Conservation (phyloP, 257 asterid genomes). For the Ligustrum vulgare region DNA sequence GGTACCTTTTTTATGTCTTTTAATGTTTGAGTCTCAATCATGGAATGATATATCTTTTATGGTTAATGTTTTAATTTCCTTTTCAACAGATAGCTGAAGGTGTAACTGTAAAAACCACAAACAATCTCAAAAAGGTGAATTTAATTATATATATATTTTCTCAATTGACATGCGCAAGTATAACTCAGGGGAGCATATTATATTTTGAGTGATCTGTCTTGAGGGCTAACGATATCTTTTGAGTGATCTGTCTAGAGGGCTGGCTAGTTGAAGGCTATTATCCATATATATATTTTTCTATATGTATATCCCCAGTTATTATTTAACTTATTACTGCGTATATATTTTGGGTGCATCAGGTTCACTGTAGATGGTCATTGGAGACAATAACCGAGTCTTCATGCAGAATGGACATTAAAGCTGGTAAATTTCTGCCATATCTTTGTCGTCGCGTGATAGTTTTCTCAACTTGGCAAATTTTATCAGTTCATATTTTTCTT, state of each 20-base stretch:
- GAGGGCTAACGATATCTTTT: background rate
- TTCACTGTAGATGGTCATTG: slow-evolving; percentile 73
- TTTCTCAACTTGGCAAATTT: background rate
- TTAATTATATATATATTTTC: no score
- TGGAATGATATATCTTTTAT: no score
- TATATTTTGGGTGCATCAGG: slow-evolving; percentile 49
- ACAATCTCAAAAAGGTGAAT: no score
- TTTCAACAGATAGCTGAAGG: slow-evolving; percentile 56
- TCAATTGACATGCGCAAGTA: no score
- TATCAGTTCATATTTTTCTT: no score
- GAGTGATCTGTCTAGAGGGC: background rate
- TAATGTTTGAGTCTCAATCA: no score
- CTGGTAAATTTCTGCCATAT: slow-evolving; percentile 50
- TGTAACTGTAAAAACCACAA: no score
- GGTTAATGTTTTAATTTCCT: slow-evolving; percentile 4
- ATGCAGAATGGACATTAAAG: slow-evolving; percentile 66
- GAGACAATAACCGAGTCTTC: slow-evolving; percentile 63
- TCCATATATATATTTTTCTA: slow-evolving; percentile 3
- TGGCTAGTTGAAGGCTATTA: background rate
- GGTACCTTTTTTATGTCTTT: no score
- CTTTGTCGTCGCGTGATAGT: background rate
- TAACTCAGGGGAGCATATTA: no score
- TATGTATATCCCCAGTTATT: background rate
- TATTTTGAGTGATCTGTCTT: no score
- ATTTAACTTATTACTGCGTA: slow-evolving; percentile 1